These are phyloP conservation scores for Cyclotella choctawhatcheeana DNA, from an alignment of 108 stramenopile species.

Conservation along the genomic window DNA sequence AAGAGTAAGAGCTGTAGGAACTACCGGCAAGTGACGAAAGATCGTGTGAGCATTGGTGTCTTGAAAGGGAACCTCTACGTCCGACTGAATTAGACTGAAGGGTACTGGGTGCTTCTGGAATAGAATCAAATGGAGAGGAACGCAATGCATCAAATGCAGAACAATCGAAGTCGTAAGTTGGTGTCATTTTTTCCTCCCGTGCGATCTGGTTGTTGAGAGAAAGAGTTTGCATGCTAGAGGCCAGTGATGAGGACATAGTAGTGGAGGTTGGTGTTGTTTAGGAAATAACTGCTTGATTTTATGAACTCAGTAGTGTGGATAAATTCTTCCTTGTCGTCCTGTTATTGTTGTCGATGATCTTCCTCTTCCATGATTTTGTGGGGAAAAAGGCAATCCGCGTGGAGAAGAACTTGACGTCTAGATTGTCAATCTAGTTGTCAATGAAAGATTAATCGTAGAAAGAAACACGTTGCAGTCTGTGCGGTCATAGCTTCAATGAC, in stretches of 20 bases:
- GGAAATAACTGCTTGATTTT: too few relatives aligned
- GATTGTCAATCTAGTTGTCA: too few relatives aligned
- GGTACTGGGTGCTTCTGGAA: neutral
- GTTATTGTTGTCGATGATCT: too few relatives aligned
- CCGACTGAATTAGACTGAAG: neutral
- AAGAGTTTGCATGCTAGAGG: neutral
- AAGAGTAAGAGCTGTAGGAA: neutral
- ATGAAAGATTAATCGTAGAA: too few relatives aligned
- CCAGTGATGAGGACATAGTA: neutral
- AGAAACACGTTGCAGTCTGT: too few relatives aligned
- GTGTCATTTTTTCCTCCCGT: neutral
- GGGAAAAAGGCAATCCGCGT: too few relatives aligned
- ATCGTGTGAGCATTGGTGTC: conserved; percentile 9
- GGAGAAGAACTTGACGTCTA: too few relatives aligned
- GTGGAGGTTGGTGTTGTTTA: too few relatives aligned
- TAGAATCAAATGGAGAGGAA: neutral
- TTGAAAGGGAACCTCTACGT: neutral
- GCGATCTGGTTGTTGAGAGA: neutral
- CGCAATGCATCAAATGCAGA: conserved; percentile 7
- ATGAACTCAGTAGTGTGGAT: too few relatives aligned
- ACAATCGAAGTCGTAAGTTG: conserved; percentile 14
- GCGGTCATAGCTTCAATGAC: too few relatives aligned
- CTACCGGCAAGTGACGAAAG: conserved; percentile 9
- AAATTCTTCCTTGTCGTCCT: too few relatives aligned
- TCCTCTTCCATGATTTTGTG: too few relatives aligned